Evolutionary conservation across 1,284 basidiomycete species (phyloP), one percentile per base, ranked within the genome.

Genomic region (Ganoderma meredithae): DNA sequence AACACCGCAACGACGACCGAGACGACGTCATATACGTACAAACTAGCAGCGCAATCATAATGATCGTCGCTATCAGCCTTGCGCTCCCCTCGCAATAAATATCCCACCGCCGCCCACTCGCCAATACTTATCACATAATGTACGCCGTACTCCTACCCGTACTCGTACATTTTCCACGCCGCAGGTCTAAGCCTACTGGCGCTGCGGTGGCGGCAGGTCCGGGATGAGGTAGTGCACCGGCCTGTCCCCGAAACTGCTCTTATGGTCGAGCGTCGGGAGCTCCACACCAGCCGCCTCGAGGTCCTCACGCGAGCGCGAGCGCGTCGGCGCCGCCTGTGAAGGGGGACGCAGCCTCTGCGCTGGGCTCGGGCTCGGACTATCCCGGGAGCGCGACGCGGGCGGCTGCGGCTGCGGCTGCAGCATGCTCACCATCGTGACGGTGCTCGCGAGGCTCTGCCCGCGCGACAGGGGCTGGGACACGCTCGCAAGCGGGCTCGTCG

Each of bases 141-240:
- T 49, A 47, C 44, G 44, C 44, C 27, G 47, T 49, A 36, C 36
- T 7, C 36, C 1, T 7, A 36, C 36, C 9, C 5, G 52, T 69
- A 67, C 36, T 64, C 62, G 65, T 69, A 71, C 71, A 72, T 70
- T 66, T 69, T 68, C 64, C 64, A 49, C 62, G 27, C 61, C 36
- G 6, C 36, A 36, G 1, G 9, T 6, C 36, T 6, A 9, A 36
- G 68, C 27, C 27, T 55, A 33, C 49, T 60, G 58, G 52, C 58
- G 69, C 22, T 67, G 71, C 43, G 71, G 69, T 31, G 77, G 76
- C 12, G 80, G 80, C 71, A 78, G 68, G 65, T 81, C 80, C 25
- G 80, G 78, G 12, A 79, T 79, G 64, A 81, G 72, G 69, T 79
- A 77, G 66, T 80, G 79, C 72, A 81, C 75, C 64, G 75, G 76